Percentiles rank a stretch among this genome's conserved stretches.
Evolutionary conservation across 2,329 filamentous ascomycete genomes (phyloP).

Genomic region (Sporothrix brasiliensis): DNA sequence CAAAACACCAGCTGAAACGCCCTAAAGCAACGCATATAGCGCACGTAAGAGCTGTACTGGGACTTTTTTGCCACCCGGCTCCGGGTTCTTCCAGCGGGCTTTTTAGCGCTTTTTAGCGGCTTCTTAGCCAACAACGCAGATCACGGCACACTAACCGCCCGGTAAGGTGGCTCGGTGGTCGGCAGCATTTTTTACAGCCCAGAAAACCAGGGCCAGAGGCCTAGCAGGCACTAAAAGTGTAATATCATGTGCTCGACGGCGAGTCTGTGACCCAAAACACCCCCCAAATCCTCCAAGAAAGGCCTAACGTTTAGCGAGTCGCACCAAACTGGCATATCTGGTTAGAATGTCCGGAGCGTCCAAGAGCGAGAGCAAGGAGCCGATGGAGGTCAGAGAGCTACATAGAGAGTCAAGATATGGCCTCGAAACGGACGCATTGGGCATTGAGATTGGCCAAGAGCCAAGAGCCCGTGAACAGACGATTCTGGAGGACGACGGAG

Average conservation of each 20-base stretch:
- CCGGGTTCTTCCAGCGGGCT: not conserved
- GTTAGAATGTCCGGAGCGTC: not conserved
- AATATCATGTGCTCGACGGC: too few species aligned
- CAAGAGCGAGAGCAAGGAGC: conserved; percentile 4
- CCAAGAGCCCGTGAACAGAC: not conserved
- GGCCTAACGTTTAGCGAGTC: too few species aligned
- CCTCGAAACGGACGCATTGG: not conserved
- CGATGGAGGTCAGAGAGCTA: not conserved
- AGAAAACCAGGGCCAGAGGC: too few species aligned
- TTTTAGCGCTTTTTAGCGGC: not conserved
- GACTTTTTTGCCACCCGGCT: conserved; percentile 12
- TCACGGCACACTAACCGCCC: not conserved
- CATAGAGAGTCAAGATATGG: not conserved
- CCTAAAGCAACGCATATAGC: not conserved
- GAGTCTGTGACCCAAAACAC: not conserved
- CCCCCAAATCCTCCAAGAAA: not conserved
- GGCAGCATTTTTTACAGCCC: too few species aligned
- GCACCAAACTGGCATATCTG: too few species aligned
- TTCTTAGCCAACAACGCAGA: not conserved
- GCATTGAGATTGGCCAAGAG: too few species aligned
- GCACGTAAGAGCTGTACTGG: not conserved
- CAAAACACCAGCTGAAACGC: not conserved
- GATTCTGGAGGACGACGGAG: conserved; percentile 1
- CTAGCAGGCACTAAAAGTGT: too few species aligned
- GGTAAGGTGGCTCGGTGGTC: too few species aligned